Conservation (phyloP, 768 basidiomycete species). For the Macrolepiota fuliginosa region DNA sequence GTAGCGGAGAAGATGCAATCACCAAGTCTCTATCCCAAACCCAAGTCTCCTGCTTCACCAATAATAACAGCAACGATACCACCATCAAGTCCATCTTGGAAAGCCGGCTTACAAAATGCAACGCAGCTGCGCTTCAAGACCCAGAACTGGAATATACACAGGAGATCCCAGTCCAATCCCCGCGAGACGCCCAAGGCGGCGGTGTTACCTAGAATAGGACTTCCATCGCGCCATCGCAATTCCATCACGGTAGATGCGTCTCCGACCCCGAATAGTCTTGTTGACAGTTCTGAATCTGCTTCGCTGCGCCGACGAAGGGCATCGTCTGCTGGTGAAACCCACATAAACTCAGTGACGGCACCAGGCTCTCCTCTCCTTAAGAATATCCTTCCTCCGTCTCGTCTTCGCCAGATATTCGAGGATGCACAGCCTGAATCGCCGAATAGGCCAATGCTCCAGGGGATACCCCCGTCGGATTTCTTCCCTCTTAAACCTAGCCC, state of each 20-base stretch:
- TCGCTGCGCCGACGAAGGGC: constrained; percentile 15
- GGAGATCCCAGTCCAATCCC: constrained; percentile 21
- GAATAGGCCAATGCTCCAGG: not conserved
- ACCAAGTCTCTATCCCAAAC: constrained; percentile 10
- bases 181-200: not conserved
- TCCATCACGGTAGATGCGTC: not conserved
- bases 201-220: too few relatives aligned
- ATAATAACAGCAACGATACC: not conserved
- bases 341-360: not conserved
- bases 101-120: not conserved
- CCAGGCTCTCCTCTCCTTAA: not conserved
- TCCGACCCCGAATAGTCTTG: not conserved
- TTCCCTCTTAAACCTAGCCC: constrained; percentile 3
- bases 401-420: not conserved
- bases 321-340: constrained; percentile 18
- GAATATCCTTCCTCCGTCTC: constrained; percentile 3
- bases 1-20: constrained; percentile 57
- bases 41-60: not conserved
- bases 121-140: not conserved
- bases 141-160: constrained; percentile 19
- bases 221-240: not conserved
- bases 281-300: not conserved
- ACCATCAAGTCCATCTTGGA: constrained; percentile 6
- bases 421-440: not conserved
- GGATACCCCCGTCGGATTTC: not conserved